Conservation (phyloP, 352 stramenopile genomes). For the Blastocystis sp. region DNA sequence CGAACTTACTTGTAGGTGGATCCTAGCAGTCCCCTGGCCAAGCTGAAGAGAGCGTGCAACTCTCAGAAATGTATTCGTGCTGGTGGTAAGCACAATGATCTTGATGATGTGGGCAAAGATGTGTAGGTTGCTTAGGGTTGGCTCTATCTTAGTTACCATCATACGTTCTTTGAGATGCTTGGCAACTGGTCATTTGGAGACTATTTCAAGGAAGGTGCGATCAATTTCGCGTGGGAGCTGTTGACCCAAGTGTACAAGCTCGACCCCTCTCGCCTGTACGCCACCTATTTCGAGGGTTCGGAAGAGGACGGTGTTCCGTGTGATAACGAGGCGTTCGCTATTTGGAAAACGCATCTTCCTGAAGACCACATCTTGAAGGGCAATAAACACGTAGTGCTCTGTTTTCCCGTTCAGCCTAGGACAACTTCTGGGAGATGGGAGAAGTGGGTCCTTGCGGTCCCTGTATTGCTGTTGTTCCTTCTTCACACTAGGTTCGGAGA, state of each 20-base stretch:
- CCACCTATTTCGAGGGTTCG: constrained; percentile 95
- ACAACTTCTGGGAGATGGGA: constrained; percentile 99
- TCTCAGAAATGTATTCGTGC: constrained; percentile 98
- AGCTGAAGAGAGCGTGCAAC: constrained; percentile 85
- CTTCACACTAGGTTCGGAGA: constrained; percentile 76
- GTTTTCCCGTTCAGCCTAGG: constrained; percentile 75
- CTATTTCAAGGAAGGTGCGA: constrained; percentile 97
- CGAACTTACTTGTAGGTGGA: constrained; percentile 70
- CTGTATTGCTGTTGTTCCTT: constrained; percentile 68
- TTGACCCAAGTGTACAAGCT: constrained; percentile 90
- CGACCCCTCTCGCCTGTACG: constrained; percentile 76
- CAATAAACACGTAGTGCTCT: constrained; percentile 54
- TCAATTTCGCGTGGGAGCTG: constrained; percentile 90
- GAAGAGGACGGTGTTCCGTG: constrained; percentile 71
- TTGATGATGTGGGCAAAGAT: constrained; percentile 97
- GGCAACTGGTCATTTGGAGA: constrained; percentile 96
- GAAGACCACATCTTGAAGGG: constrained; percentile 68
- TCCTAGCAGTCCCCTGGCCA: constrained; percentile 81
- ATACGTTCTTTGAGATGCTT: constrained; percentile 99
- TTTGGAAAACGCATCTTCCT: constrained; percentile 79
- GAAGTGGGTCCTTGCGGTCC: constrained; percentile 94
- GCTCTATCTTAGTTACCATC: constrained; percentile 78
- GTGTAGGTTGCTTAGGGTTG: constrained; percentile 66
- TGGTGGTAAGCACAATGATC: constrained; percentile 98
- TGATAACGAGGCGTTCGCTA: constrained; percentile 85